Base-by-base conservation (phyloP, 345 rosid genomes). In the Gossypium ekmanianum region DNA sequence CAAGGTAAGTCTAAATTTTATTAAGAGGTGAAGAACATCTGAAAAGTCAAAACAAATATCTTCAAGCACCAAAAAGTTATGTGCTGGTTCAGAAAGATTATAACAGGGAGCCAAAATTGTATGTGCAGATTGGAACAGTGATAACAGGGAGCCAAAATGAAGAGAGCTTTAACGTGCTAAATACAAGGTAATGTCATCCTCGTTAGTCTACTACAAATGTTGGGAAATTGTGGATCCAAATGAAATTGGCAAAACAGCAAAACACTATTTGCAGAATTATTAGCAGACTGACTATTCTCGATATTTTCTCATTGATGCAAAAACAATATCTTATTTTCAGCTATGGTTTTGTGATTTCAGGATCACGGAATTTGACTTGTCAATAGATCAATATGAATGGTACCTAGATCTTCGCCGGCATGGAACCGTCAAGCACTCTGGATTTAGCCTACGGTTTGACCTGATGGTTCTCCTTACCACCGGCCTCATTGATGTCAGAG, bases 61-160 rank as follows among this genome's bases (percentile, higher is more conserved):
- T 51, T 69, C 61, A 17, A 45, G 41, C 45, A 39, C 66, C n/a
- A 26, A 67, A 77, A 62, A 16, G 41, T 11, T 24, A 2, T 63
- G 6, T 70, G 43, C 20, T 41, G 67, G 64, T 43, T 13, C 64
- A 45, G 52, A 75, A 71, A 22, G n/a, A 29, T 26, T 48, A 20
- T 18, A 44, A 78, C 39, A 34, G 39, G 6, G 39, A 34, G 39
- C 39, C 39, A 34, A 22, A 71, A 26, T 12, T 68, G 29, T 65
- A 56, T 8, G 10, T 74, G 82, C 84, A 94, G 98, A 84, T 85
- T 39, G 99, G 98, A 29, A 78, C 74, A 74, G 45, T 92, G 70
- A 85, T 95, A 75, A 74, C 87, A 1, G 97, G 98, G 45, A 82
- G 90, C 90, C 97, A 95, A 84, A 90, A 80, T 51, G 99, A 95